Conservation (phyloP, 2,329 filamentous ascomycete genomes). For the Colletotrichum lini region DNA sequence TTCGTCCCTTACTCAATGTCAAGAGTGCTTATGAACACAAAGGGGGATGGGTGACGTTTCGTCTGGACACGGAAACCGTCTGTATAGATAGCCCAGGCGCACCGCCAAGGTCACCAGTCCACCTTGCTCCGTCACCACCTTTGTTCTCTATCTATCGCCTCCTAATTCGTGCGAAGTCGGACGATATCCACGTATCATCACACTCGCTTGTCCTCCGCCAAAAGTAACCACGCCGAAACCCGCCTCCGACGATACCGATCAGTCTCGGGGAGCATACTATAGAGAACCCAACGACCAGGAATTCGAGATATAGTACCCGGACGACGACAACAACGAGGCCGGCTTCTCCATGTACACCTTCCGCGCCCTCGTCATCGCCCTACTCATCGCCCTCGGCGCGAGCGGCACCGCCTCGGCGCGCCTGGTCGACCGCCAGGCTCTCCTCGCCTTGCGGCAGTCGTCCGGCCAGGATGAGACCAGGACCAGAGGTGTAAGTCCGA, state of each 20-base stretch:
- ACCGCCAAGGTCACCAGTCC: not conserved
- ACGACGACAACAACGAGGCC: not conserved
- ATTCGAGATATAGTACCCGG: not conserved
- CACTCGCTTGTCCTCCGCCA: constrained; percentile 4
- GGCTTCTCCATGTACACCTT: constrained; percentile 1
- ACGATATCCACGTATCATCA: not conserved
- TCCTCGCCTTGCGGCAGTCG: constrained; percentile 22
- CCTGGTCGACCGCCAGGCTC: constrained; percentile 4
- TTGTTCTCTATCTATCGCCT: not conserved
- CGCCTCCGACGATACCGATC: not conserved
- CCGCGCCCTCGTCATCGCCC: not conserved
- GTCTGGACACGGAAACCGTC: constrained; percentile 20
- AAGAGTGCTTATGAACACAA: not conserved
- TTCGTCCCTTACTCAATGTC: constrained; percentile 1
- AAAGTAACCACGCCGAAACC: not conserved
- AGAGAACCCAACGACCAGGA: not conserved
- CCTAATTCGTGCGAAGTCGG: not conserved
- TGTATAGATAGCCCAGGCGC: constrained; percentile 4
- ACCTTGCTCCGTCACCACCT: not conserved
- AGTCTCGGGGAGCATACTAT: not conserved
- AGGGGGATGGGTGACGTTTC: constrained; percentile 34
- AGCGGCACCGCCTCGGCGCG: constrained; percentile 14
- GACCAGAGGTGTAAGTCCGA: constrained; percentile 32
- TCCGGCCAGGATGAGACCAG: constrained; percentile 29
- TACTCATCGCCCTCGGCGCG: constrained; percentile 8